Conservation (phyloP, 305 asterid genomes). For the Solanum chacoense region DNA sequence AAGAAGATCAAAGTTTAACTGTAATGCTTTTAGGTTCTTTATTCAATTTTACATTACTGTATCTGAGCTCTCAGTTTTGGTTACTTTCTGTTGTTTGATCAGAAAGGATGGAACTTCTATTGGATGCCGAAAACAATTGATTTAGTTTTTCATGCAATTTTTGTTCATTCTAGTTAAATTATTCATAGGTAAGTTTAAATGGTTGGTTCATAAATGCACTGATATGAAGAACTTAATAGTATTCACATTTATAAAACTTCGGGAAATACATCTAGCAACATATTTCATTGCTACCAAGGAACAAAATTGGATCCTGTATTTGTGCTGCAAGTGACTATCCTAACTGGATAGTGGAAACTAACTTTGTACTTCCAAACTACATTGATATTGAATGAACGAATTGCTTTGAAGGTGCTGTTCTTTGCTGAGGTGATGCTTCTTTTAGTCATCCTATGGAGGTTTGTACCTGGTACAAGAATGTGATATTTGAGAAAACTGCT, state of each 20-base stretch:
- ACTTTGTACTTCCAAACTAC: constrained; percentile 8
- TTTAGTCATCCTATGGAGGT: constrained; percentile 22
- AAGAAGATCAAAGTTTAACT: constrained; percentile 28
- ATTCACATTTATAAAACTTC: constrained; percentile 38
- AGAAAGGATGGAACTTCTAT: background rate
- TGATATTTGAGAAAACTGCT: constrained; percentile 22
- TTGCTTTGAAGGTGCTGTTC: constrained; percentile 8
- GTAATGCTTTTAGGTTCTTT: constrained; percentile 1
- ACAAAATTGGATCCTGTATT: constrained; percentile 26
- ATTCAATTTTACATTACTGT: background rate
- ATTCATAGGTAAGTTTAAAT: background rate
- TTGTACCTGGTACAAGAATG: constrained; percentile 42
- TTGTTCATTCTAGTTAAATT: background rate
- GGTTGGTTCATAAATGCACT: background rate
- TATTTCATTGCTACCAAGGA: constrained; percentile 5
- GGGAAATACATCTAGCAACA: constrained; percentile 23
- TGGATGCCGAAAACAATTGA: background rate
- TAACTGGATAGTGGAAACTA: constrained; percentile 12
- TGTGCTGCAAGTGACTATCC: constrained; percentile 12
- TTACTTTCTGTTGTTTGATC: background rate
- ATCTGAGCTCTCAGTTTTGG: background rate
- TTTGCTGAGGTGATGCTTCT: constrained; percentile 4
- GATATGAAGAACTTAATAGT: constrained; percentile 16
- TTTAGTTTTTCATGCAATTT: constrained; percentile 5
- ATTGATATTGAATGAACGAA: background rate